Percentiles rank a stretch among this genome's conserved stretches.
Conservation (phyloP, 2,329 filamentous ascomycete genomes). For the Colletotrichum liaoningense region DNA sequence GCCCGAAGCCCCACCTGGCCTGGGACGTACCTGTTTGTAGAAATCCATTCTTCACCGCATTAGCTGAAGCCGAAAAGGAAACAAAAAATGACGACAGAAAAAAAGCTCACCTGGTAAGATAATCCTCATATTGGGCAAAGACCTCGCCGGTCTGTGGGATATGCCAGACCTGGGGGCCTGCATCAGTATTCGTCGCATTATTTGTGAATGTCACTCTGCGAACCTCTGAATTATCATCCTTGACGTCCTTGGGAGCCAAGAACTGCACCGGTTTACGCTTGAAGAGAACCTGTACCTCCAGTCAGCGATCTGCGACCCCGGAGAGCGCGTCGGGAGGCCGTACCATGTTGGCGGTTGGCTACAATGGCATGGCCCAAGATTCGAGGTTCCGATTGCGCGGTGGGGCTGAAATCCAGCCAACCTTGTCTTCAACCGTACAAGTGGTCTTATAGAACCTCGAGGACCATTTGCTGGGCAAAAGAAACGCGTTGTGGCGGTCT, state of each 20-base stretch:
- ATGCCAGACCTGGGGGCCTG: conserved; percentile 80
- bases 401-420: conserved; percentile 55
- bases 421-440: conserved; percentile 30
- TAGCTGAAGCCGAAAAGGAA: conserved; percentile 39
- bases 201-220: conserved; percentile 40
- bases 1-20: conserved; percentile 25
- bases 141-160: conserved; percentile 92
- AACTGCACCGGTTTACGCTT: conserved; percentile 96
- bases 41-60: conserved; percentile 80
- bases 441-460: conserved; percentile 5
- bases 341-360: conserved; percentile 47
- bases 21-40: conserved; percentile 80
- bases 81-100: not conserved
- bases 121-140: conserved; percentile 89
- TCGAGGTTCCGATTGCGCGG: conserved; percentile 41
- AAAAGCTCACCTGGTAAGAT: conserved; percentile 77
- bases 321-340: conserved; percentile 28
- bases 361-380: conserved; percentile 36
- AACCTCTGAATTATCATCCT: conserved; percentile 89
- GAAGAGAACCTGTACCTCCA: conserved; percentile 79
- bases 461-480: conserved; percentile 33
- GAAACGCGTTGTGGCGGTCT: conserved; percentile 38
- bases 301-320: conserved; percentile 34
- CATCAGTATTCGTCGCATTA: conserved; percentile 33
- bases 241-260: conserved; percentile 75